Percentiles rank a stretch among this genome's conserved stretches.
These are phyloP conservation scores for Platanthera guangdongensis DNA, from an alignment of 106 monocot species.

Conservation along the genomic window DNA sequence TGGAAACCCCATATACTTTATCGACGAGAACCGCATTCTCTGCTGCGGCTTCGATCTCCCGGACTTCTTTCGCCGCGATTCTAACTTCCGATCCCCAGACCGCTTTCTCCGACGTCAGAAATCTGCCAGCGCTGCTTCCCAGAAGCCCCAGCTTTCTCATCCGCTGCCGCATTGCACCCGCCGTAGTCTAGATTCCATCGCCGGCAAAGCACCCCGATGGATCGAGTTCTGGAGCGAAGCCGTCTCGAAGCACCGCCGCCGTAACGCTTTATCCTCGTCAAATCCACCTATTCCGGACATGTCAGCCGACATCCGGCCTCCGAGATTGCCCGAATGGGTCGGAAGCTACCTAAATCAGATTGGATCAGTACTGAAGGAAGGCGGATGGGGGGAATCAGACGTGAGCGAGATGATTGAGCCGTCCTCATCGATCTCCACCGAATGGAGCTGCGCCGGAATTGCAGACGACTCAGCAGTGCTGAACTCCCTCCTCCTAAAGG, in stretches of 20 bases:
- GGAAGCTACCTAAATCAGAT: constrained; percentile 24
- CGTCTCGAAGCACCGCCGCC: constrained; percentile 6
- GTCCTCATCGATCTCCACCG: constrained; percentile 3
- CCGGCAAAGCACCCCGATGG: constrained; percentile 26
- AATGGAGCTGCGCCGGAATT: neutral
- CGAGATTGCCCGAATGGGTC: constrained; percentile 29
- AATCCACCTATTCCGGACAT: constrained; percentile 10
- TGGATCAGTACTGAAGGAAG: constrained; percentile 18
- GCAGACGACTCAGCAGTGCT: constrained; percentile 21
- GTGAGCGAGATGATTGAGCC: constrained; percentile 41
- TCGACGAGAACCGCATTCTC: constrained; percentile 22
- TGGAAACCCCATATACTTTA: constrained; percentile 44
- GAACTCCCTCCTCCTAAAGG: constrained; percentile 27
- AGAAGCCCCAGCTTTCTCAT: neutral
- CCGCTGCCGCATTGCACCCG: constrained; percentile 4
- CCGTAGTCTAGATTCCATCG: constrained; percentile 18
- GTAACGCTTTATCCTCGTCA: neutral
- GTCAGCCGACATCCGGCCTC: constrained; percentile 21
- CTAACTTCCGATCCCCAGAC: neutral
- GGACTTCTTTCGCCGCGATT: constrained; percentile 31
- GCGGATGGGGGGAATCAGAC: constrained; percentile 37
- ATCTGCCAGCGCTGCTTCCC: neutral
- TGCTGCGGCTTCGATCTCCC: constrained; percentile 25
- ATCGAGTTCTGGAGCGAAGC: constrained; percentile 63
- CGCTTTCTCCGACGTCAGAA: constrained; percentile 8